phyloP scores from a whole-genome alignment of 2,329 filamentous ascomycete genomes.

The Didymella pinodella region DNA sequence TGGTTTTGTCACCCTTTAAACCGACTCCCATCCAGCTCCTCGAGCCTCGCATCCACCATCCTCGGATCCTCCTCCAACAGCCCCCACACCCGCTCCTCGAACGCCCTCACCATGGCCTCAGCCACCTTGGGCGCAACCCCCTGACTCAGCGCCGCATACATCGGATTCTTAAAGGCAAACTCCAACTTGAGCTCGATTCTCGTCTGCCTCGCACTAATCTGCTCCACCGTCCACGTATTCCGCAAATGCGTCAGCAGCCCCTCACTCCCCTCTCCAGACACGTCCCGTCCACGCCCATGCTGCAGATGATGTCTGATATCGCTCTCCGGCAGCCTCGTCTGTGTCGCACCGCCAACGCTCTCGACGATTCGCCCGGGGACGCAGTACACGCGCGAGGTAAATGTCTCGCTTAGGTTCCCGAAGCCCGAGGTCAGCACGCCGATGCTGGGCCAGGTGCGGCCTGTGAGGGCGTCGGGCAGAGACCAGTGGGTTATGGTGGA shows the following conservation, averaged over 20 bases:
- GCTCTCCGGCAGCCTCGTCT: slow-evolving; percentile 54
- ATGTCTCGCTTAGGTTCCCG: slow-evolving; percentile 82
- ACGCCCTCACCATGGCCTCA: slow-evolving; percentile 88
- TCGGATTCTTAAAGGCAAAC: slow-evolving; percentile 87
- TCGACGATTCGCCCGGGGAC: slow-evolving; percentile 76
- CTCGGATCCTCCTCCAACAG: slow-evolving; percentile 51
- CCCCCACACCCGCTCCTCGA: slow-evolving; percentile 78
- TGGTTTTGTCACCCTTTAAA: slow-evolving; percentile 20
- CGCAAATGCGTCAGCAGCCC: slow-evolving; percentile 71
- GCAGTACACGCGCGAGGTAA: slow-evolving; percentile 81
- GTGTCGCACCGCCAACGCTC: slow-evolving; percentile 71
- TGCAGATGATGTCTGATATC: slow-evolving; percentile 55
- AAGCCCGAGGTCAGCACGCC: slow-evolving; percentile 87
- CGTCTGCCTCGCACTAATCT: slow-evolving; percentile 62
- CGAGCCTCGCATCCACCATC: slow-evolving; percentile 35
- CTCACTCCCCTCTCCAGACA: slow-evolving; percentile 15
- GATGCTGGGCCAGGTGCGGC: slow-evolving; percentile 70
- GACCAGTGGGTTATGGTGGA: slow-evolving; percentile 82
- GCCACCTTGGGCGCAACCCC: slow-evolving; percentile 86
- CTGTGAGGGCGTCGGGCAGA: slow-evolving; percentile 55
- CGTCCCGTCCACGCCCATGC: slow-evolving; percentile 20
- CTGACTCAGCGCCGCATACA: slow-evolving; percentile 82
- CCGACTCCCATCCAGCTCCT: slow-evolving; percentile 39
- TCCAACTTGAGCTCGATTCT: slow-evolving; percentile 78
- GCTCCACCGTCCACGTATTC: slow-evolving; percentile 72